Evolutionary conservation across 2,329 filamentous ascomycete species (phyloP).

Genomic region (Pseudogymnoascus sp.): DNA sequence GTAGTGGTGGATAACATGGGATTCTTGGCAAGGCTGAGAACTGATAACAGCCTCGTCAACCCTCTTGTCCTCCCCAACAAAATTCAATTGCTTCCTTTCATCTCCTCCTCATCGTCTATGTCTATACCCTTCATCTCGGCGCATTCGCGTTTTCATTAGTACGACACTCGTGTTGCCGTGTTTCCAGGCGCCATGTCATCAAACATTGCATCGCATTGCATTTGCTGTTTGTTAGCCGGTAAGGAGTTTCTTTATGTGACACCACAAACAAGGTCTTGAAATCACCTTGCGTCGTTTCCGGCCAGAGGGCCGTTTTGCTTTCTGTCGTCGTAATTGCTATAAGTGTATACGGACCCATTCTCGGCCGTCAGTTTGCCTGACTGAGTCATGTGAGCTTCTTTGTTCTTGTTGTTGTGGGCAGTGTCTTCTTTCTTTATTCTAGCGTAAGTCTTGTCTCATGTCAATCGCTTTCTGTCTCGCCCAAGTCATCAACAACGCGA

Average conservation of each 20-base stretch:
- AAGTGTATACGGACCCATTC: neutral
- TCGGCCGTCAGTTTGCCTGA: neutral
- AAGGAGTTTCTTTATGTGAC: conserved; percentile 6
- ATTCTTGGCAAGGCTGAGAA: conserved; percentile 7
- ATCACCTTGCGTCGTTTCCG: neutral
- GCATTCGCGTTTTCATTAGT: neutral
- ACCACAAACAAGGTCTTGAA: neutral
- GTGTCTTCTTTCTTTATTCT: neutral
- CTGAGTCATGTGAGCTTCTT: conserved; percentile 1
- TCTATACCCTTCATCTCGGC: neutral
- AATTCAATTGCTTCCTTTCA: neutral
- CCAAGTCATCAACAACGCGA: neutral
- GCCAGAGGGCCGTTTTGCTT: neutral
- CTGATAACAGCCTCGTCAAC: neutral
- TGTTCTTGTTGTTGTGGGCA: neutral
- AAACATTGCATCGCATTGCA: neutral
- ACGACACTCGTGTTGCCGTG: neutral
- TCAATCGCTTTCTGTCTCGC: conserved; percentile 3
- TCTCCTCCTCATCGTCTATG: neutral
- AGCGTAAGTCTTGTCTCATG: neutral
- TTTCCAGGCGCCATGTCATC: neutral
- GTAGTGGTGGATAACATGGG: neutral
- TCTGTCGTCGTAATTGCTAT: neutral
- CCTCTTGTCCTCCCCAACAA: neutral
- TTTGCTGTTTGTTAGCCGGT: neutral